A percentile compares a stretch with the other conserved stretches of the same genome.
These are phyloP conservation scores for Cicer judaicum DNA, from an alignment of 306 rosid species.

Conservation along the genomic window DNA sequence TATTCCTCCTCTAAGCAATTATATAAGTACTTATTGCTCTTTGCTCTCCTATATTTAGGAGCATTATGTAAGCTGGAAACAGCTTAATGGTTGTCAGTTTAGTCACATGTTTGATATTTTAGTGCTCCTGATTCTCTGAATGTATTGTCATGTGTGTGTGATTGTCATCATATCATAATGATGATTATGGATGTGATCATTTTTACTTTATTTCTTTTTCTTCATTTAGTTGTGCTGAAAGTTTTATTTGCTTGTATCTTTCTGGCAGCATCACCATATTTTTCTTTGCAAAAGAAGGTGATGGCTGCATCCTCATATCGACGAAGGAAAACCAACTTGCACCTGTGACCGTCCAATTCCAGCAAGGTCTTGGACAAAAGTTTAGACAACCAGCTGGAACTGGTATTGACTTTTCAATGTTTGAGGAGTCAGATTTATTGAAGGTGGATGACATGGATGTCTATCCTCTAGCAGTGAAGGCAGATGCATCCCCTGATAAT, in stretches of 20 bases:
- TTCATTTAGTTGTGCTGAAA: slow-evolving; percentile 41
- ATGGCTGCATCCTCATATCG: slow-evolving; percentile 71
- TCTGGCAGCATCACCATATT: slow-evolving; percentile 73
- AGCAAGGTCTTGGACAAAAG: slow-evolving; percentile 94
- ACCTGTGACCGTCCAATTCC: slow-evolving; percentile 72
- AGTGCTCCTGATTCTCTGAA: not conserved
- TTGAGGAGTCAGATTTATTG: slow-evolving; percentile 74
- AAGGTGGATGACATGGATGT: slow-evolving; percentile 64
- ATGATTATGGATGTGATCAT: slow-evolving; percentile 17
- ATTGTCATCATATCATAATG: not conserved
- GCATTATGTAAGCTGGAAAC: slow-evolving; percentile 24
- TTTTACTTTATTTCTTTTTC: slow-evolving; percentile 2
- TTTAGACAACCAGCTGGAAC: slow-evolving; percentile 84
- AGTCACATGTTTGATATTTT: slow-evolving; percentile 25
- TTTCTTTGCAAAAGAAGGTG: slow-evolving; percentile 96
- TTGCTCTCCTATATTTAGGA: slow-evolving; percentile 7
- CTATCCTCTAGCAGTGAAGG: slow-evolving; percentile 86
- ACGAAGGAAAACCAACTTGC: slow-evolving; percentile 61
- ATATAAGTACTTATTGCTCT: not conserved
- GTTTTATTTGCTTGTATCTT: slow-evolving; percentile 42
- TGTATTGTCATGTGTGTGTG: not conserved
- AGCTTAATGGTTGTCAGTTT: slow-evolving; percentile 19
- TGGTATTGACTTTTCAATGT: slow-evolving; percentile 72
- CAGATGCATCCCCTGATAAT: slow-evolving; percentile 64
- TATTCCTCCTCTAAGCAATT: not conserved